Evolutionary conservation across 495 filamentous ascomycete species (phyloP), one percentile per base, ranked within the genome.

Genomic region (Lepidopterella palustris): DNA sequence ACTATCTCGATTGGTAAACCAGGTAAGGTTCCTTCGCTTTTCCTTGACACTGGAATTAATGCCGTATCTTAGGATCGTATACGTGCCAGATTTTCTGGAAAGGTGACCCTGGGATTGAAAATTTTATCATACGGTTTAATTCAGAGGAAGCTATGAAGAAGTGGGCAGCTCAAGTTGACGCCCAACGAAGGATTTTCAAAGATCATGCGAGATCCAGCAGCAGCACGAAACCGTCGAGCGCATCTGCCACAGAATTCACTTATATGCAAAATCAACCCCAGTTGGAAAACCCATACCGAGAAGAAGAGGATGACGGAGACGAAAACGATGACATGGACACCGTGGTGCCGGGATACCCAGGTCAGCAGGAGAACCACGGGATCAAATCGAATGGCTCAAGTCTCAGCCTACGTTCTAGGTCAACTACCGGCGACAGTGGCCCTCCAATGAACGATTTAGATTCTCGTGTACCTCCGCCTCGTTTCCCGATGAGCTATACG

Each of bases 81-180:
- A 90, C 88, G 0, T 87, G 96, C 42, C 93, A 97, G 70, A 97
- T 98, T 49, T 97, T 90, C 77, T 98, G 93, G 93, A 97, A 93
- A 70, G 95, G 92, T 4, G 93, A 98, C 64, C 89, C 92, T 4
- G 88, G 90, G 0, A 91, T 97, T 5, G 93, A 98, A 71, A 96
- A 93, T 68, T 98, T 98, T 71, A 83, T 92, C 67, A 95, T 98
- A 67, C 86, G 87, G 59, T 97, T 96, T 72, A 77, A 79, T 26
- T 95, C 90, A 58, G 95, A 98, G 73, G 87, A 93, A 55, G 82
- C 76, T 15, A 92, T 97, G 86, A 90, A 87, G 67, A 93, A 88
- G 68, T 98, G 93, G 93, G 85, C 88, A 58, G 74, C 70, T 0
- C 78, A 82, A 20, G 73, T 88, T 11, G 82, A 85, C 31, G 72